Conservation (phyloP, 2,329 filamentous ascomycete genomes). For the Ophiostoma novo-ulmi region DNA sequence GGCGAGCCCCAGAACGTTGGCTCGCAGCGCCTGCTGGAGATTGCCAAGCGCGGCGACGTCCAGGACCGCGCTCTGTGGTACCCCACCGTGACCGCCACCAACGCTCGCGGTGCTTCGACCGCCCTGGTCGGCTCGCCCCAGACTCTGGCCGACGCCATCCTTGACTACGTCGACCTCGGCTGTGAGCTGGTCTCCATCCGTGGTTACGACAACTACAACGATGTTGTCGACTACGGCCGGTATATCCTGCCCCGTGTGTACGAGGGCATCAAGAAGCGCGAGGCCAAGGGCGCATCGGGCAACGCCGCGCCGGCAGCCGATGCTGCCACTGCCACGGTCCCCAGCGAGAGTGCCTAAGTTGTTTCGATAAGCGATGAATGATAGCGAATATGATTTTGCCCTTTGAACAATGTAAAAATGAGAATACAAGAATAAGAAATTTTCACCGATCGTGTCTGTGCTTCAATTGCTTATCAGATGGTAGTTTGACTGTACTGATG, state of each 20-base stretch:
- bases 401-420: neutral
- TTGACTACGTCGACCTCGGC: slow-evolving; percentile 52
- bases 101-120: slow-evolving; percentile 55
- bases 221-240: slow-evolving; percentile 55
- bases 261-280: slow-evolving; percentile 33
- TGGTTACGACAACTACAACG: slow-evolving; percentile 57
- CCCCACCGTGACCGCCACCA: slow-evolving; percentile 56
- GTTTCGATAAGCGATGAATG: slow-evolving; percentile 1
- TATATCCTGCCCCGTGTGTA: slow-evolving; percentile 50
- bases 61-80: slow-evolving; percentile 61
- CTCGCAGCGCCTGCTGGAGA: slow-evolving; percentile 54
- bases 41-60: slow-evolving; percentile 51
- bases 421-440: neutral
- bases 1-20: slow-evolving; percentile 52
- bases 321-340: neutral
- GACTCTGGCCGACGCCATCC: slow-evolving; percentile 49
- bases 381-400: slow-evolving; percentile 1
- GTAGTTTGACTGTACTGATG: neutral
- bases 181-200: slow-evolving; percentile 55
- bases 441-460: neutral
- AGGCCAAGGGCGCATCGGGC: neutral
- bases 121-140: slow-evolving; percentile 52
- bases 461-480: neutral
- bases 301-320: neutral
- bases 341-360: slow-evolving; percentile 7